Conservation (phyloP, 2,329 filamentous ascomycete genomes). For the Fragosphaeria purpurea region DNA sequence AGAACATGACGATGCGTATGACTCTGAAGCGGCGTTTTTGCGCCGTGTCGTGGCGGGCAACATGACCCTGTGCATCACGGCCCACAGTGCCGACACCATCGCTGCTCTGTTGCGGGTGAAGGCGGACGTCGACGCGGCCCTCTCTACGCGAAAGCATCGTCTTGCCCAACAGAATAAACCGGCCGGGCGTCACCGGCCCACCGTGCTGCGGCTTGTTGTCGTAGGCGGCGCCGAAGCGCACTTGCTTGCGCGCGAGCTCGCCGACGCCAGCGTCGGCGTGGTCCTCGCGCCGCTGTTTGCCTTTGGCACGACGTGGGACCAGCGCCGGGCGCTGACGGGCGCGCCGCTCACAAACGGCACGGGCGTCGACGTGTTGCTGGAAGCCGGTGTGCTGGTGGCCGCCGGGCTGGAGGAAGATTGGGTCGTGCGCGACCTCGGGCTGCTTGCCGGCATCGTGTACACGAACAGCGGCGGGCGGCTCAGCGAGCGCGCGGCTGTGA, state of each 20-base stretch:
- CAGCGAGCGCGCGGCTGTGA: constrained; percentile 43
- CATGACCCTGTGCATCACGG: constrained; percentile 44
- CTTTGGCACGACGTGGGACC: constrained; percentile 46
- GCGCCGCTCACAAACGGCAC: constrained; percentile 58
- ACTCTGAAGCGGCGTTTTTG: constrained; percentile 38
- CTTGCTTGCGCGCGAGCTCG: constrained; percentile 48
- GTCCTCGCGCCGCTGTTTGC: constrained; percentile 50
- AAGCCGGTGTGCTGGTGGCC: constrained; percentile 47
- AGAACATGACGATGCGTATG: constrained; percentile 26
- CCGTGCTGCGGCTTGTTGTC: constrained; percentile 41
- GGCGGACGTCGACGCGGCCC: constrained; percentile 36
- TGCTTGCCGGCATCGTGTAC: constrained; percentile 49
- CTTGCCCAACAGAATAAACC: too few relatives aligned
- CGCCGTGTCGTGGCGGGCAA: constrained; percentile 44
- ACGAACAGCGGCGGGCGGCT: constrained; percentile 46
- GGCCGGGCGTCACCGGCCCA: neutral
- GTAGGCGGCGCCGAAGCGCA: constrained; percentile 54
- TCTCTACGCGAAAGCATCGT: too few relatives aligned
- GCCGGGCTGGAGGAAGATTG: constrained; percentile 53
- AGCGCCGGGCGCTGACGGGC: constrained; percentile 50
- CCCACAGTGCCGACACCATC: constrained; percentile 54
- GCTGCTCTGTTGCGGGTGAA: constrained; percentile 49
- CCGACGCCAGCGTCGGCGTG: constrained; percentile 46
- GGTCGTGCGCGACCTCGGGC: constrained; percentile 47
- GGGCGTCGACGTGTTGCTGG: constrained; percentile 43